These are phyloP conservation scores for Saitozyma podzolica DNA, from an alignment of 768 basidiomycete genomes.

Conservation along the genomic window DNA sequence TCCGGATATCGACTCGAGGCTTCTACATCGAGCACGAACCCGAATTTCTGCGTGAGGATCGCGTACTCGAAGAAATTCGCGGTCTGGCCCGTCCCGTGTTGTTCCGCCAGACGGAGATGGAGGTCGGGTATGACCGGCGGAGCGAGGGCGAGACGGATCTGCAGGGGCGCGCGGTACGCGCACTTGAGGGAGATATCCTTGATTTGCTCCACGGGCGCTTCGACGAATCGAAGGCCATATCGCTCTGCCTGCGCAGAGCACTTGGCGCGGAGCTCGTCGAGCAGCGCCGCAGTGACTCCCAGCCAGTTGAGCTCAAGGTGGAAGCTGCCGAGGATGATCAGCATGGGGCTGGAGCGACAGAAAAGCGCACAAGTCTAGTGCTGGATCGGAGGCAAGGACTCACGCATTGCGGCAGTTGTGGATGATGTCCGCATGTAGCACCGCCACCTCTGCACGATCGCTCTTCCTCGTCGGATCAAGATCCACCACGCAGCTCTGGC, in stretches of 20 bases:
- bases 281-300: conserved; percentile 83
- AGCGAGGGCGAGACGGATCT: conserved; percentile 71
- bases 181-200: conserved; percentile 79
- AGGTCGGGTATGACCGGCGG: conserved; percentile 70
- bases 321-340: conserved; percentile 55
- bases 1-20: conserved; percentile 74
- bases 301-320: conserved; percentile 99
- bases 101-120: conserved; percentile 66
- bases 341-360: too few relatives aligned
- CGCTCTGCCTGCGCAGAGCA: conserved; percentile 82
- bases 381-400: conserved; percentile 13
- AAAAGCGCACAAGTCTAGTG: too few relatives aligned
- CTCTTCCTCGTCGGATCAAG: conserved; percentile 63
- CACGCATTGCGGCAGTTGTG: conserved; percentile 86
- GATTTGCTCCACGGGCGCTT: conserved; percentile 89
- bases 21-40: conserved; percentile 73
- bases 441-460: conserved; percentile 81
- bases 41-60: conserved; percentile 67
- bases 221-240: conserved; percentile 87
- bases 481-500: conserved; percentile 88
- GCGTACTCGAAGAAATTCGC: conserved; percentile 77
- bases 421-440: conserved; percentile 89
- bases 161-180: conserved; percentile 87
- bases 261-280: conserved; percentile 80
- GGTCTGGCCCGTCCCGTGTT: conserved; percentile 61